These are phyloP conservation scores for Priceomyces castillae DNA, from an alignment of 805 yeast species.

Conservation along the genomic window DNA sequence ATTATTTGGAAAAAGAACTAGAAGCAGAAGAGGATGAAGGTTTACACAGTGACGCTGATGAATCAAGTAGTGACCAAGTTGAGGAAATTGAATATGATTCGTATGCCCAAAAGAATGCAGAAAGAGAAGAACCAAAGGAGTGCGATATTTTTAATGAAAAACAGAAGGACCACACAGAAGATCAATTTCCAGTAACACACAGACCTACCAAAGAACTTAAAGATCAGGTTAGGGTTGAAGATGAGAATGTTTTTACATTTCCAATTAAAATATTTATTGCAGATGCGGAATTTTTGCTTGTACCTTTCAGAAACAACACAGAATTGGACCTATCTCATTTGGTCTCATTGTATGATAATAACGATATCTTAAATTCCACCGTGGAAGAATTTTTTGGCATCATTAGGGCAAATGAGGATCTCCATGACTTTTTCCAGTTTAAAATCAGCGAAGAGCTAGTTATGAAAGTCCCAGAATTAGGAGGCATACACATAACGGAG, in stretches of 20 bases:
- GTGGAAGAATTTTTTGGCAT: slow-evolving; percentile 24
- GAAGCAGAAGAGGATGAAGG: neutral
- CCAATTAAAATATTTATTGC: slow-evolving; percentile 25
- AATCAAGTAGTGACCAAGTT: neutral
- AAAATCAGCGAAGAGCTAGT: slow-evolving; percentile 25
- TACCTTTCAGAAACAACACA: slow-evolving; percentile 16
- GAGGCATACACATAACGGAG: slow-evolving; percentile 26
- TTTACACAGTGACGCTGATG: too few relatives aligned
- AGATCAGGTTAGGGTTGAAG: neutral
- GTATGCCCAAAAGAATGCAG: neutral
- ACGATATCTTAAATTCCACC: slow-evolving; percentile 14
- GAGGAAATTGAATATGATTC: neutral
- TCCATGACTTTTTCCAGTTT: slow-evolving; percentile 23
- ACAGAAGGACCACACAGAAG: too few relatives aligned
- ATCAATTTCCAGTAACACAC: too few relatives aligned
- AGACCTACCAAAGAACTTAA: neutral
- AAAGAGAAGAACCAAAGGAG: too few relatives aligned
- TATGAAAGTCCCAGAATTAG: slow-evolving; percentile 27
- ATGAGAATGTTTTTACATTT: neutral
- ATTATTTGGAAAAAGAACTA: neutral
- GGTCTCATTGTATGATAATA: slow-evolving; percentile 26
- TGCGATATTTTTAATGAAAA: too few relatives aligned
- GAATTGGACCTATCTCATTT: slow-evolving; percentile 16
- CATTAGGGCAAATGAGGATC: slow-evolving; percentile 26
- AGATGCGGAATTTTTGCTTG: slow-evolving; percentile 26